These are phyloP conservation scores for Xylaria sp. DNA, from an alignment of 2,329 filamentous ascomycete genomes.

Conservation along the genomic window DNA sequence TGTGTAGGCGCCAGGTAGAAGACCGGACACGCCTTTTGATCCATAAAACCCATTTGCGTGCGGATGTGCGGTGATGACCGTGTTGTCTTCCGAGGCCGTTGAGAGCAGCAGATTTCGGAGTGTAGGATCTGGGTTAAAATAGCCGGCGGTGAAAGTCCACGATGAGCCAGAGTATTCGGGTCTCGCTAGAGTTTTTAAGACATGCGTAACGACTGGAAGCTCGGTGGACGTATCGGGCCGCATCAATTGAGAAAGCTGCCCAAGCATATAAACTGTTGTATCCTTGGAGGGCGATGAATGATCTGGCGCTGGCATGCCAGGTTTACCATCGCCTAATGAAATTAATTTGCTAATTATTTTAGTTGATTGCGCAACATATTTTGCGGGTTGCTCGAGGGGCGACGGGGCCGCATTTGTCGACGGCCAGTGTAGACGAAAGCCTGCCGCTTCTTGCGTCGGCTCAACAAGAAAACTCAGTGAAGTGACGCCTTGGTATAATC, in stretches of 20 bases:
- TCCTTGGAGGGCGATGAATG: slow-evolving; percentile 53
- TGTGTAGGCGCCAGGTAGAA: slow-evolving; percentile 92
- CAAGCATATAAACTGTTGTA: slow-evolving; percentile 85
- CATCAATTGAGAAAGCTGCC: slow-evolving; percentile 88
- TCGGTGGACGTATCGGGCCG: slow-evolving; percentile 86
- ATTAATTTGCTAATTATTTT: slow-evolving; percentile 74
- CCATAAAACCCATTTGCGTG: slow-evolving; percentile 96
- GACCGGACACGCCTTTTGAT: slow-evolving; percentile 85
- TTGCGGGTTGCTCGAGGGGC: slow-evolving; percentile 74
- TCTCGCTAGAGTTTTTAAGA: slow-evolving; percentile 74
- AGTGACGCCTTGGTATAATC: slow-evolving; percentile 79
- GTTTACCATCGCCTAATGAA: slow-evolving; percentile 56
- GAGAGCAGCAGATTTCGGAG: slow-evolving; percentile 82
- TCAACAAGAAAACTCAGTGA: slow-evolving; percentile 83
- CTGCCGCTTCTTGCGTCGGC: slow-evolving; percentile 65
- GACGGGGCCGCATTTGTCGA: slow-evolving; percentile 76
- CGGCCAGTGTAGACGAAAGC: slow-evolving; percentile 78
- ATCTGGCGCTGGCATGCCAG: slow-evolving; percentile 41
- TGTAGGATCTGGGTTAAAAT: slow-evolving; percentile 94
- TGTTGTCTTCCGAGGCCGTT: slow-evolving; percentile 75
- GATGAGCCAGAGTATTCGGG: slow-evolving; percentile 73
- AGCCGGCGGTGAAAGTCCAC: slow-evolving; percentile 98
- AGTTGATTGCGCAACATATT: slow-evolving; percentile 77
- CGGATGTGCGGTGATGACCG: slow-evolving; percentile 90
- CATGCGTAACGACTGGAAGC: slow-evolving; percentile 79